These are phyloP conservation scores for Pilatotrama ljubarskyi DNA, from an alignment of 768 basidiomycete genomes.

Conservation along the genomic window DNA sequence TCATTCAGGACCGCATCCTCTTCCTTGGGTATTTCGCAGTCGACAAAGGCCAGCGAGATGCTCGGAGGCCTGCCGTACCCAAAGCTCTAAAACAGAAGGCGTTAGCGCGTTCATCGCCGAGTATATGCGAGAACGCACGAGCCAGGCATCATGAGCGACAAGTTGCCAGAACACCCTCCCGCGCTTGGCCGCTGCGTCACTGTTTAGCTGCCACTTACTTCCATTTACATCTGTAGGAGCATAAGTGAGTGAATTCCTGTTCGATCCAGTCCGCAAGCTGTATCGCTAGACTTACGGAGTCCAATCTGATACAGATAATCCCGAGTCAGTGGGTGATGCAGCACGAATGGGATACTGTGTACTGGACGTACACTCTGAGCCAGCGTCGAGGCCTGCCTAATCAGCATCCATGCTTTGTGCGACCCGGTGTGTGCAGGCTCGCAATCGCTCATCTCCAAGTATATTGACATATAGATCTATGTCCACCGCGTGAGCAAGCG, in stretches of 20 bases:
- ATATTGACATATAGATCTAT: constrained; percentile 45
- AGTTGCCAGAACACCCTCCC: constrained; percentile 69
- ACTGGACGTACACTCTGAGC: constrained; percentile 53
- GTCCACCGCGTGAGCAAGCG: constrained; percentile 32
- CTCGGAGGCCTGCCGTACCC: constrained; percentile 60
- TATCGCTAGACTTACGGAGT: constrained; percentile 23
- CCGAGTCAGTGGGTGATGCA: constrained; percentile 31
- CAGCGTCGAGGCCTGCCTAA: constrained; percentile 57
- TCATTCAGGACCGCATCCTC: constrained; percentile 30
- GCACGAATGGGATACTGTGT: background rate
- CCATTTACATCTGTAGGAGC: constrained; percentile 53
- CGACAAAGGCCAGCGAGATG: constrained; percentile 51
- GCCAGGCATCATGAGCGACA: constrained; percentile 59
- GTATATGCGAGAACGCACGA: constrained; percentile 39
- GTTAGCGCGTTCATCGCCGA: background rate
- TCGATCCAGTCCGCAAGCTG: too few relatives aligned
- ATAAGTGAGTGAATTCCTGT: background rate
- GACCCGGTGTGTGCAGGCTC: constrained; percentile 42
- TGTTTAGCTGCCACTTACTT: constrained; percentile 59
- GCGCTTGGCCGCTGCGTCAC: constrained; percentile 47
- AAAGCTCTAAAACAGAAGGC: constrained; percentile 49
- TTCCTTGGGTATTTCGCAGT: constrained; percentile 53
- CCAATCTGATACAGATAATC: constrained; percentile 45
- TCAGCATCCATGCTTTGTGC: constrained; percentile 53
- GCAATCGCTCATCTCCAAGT: constrained; percentile 57